Percentiles rank a stretch among this genome's conserved stretches.
Conservation (phyloP, 2,329 filamentous ascomycete genomes). For the Venturia nashicola region DNA sequence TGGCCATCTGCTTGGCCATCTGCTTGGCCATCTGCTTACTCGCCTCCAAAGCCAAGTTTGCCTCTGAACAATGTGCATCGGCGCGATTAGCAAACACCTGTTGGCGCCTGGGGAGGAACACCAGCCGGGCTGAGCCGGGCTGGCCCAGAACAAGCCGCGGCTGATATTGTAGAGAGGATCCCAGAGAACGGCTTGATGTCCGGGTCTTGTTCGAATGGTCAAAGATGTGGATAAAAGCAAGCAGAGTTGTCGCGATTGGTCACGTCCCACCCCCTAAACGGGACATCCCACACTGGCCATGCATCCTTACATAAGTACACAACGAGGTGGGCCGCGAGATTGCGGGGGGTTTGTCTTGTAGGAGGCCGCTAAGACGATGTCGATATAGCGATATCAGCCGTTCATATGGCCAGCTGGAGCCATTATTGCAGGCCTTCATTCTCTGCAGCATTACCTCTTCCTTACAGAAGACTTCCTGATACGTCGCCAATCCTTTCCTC, state of each 20-base stretch:
- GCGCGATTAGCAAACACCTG: background rate
- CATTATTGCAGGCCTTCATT: background rate
- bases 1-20: no score
- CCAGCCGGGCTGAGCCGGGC: background rate
- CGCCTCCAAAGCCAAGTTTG: no score
- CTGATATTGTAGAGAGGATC: background rate
- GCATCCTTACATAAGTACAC: background rate
- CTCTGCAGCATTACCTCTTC: background rate
- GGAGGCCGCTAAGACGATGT: background rate
- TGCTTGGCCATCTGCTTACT: no score
- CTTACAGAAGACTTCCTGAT: background rate
- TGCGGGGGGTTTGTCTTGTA: background rate
- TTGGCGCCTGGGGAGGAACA: no score
- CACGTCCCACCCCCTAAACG: background rate
- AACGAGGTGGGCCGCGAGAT: background rate
- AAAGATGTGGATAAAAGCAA: background rate
- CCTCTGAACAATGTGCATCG: background rate
- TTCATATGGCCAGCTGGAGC: background rate
- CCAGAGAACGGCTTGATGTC: background rate
- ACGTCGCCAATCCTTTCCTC: background rate
- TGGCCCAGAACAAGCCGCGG: background rate
- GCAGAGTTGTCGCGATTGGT: background rate
- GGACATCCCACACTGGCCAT: background rate
- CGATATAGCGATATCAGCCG: background rate
- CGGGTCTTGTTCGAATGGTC: background rate